Conservation (phyloP, 805 yeast species). For the Metschnikowia reukaufii region DNA sequence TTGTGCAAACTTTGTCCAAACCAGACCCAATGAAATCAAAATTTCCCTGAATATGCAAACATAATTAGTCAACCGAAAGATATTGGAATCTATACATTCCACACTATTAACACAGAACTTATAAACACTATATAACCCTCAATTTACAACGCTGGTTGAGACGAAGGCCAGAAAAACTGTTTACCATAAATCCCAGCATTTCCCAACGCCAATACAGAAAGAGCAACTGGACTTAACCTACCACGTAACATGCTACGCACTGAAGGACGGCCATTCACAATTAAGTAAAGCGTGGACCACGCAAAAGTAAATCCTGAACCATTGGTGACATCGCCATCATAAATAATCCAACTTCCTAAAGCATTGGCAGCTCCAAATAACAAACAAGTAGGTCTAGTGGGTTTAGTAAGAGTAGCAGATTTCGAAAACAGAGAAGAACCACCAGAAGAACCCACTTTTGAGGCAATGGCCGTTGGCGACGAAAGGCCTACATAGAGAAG, state of each 20-base stretch:
- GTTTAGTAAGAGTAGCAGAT: slow-evolving; percentile 25
- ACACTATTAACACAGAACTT: background rate
- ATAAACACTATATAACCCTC: background rate
- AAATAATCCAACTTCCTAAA: slow-evolving; percentile 70
- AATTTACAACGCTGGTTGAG: background rate
- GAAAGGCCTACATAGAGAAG: slow-evolving; percentile 17
- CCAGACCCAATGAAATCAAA: too few species aligned
- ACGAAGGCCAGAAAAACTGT: slow-evolving; percentile 54
- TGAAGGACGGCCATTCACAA: slow-evolving; percentile 68
- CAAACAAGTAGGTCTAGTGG: slow-evolving; percentile 44
- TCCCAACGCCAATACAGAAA: slow-evolving; percentile 57
- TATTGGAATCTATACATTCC: background rate
- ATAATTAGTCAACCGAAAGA: too few species aligned
- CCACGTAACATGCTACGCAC: slow-evolving; percentile 53
- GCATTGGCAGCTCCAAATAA: slow-evolving; percentile 63
- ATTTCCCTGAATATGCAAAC: too few species aligned
- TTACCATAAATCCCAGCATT: slow-evolving; percentile 70
- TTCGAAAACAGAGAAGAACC: slow-evolving; percentile 22
- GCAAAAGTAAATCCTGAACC: slow-evolving; percentile 82
- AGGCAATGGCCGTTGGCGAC: slow-evolving; percentile 14
- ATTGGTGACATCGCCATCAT: slow-evolving; percentile 72
- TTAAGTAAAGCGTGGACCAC: slow-evolving; percentile 73
- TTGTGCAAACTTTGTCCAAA: too few species aligned
- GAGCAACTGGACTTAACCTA: slow-evolving; percentile 59
- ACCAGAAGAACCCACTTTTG: slow-evolving; percentile 22